Base-by-base conservation (phyloP, 805 yeast genomes). In the Helenozyma rhizophorensis region DNA sequence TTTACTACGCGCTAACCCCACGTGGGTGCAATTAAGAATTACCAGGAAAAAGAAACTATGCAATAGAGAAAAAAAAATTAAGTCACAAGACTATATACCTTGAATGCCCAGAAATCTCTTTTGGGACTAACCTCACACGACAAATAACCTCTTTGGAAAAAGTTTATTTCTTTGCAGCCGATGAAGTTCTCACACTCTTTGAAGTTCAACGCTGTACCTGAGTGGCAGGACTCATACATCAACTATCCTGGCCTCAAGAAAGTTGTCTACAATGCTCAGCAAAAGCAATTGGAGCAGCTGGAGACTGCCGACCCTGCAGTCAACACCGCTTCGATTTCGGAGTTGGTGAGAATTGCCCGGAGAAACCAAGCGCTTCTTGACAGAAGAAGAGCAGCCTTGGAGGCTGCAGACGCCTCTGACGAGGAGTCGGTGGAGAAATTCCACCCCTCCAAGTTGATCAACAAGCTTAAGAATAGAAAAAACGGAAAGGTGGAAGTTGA, bases 141-240 rank as follows among this genome's bases (percentile, higher is more conserved):
- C 30, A 6, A 10, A 9, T 19, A 10, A 21, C 30, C 30, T 9
- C 8, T 21, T 14, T 14, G 25, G 24, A 19, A n/a, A n/a, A n/a
- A n/a, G n/a, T n/a, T n/a, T n/a, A 23, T 15, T 10, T 10, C 22
- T 23, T 19, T 19, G 27, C 33, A 21, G 8, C 9, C 13, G 11
- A 71, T 71, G 77, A 71, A 71, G 56, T 71, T 71, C 42, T 61
- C 71, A 19, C 74, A 70, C 37, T 69, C 75, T 21, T 53, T 71
- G 32, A 69, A 69, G 48, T 67, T 70, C 42, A 70, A 70, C 42
- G 68, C 72, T n/a, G 77, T 71, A 22, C 77, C 77, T 4, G 77
- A 71, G 47, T 71, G 76, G 75, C 61, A 59, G 40, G 75, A 70
- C 33, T 44, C 55, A 28, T 71, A 71, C 39, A 46, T 71, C 39